Conservation (phyloP, 2,329 filamentous ascomycete genomes). For the Fusarium longipes region DNA sequence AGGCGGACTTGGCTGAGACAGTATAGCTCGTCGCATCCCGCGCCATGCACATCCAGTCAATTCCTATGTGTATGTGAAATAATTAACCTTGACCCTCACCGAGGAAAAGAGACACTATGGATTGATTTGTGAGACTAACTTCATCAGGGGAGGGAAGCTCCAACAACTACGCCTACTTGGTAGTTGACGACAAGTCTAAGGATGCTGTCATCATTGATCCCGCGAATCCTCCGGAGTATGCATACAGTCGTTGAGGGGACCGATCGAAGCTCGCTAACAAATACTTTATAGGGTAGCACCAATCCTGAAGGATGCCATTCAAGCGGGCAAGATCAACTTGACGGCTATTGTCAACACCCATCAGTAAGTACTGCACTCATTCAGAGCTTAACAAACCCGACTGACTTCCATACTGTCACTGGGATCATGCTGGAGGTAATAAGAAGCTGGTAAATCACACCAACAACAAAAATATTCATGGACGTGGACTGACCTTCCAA, state of each 20-base stretch:
- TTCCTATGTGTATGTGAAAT: constrained; percentile 82
- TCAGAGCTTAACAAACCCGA: neutral
- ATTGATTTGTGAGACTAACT: constrained; percentile 16
- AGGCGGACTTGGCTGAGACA: constrained; percentile 2
- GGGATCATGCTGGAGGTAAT: constrained; percentile 95
- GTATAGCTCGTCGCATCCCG: constrained; percentile 38
- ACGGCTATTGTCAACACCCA: constrained; percentile 96
- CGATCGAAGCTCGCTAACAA: constrained; percentile 9
- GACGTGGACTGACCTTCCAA: constrained; percentile 28
- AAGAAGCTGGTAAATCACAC: constrained; percentile 72
- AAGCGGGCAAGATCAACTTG: constrained; percentile 79
- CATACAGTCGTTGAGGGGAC: constrained; percentile 42
- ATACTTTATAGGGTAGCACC: constrained; percentile 64
- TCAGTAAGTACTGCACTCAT: constrained; percentile 71
- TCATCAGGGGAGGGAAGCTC: constrained; percentile 76
- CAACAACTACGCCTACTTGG: constrained; percentile 88
- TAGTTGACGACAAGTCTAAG: constrained; percentile 81
- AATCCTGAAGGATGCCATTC: constrained; percentile 77
- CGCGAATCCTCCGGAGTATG: constrained; percentile 79
- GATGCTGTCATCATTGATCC: constrained; percentile 85
- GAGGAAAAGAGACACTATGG: neutral
- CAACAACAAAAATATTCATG: neutral
- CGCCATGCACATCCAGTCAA: constrained; percentile 85
- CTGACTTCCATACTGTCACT: constrained; percentile 71
- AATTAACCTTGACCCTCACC: neutral